These are phyloP conservation scores for Gaeumannomyces sp. DNA, from an alignment of 2,329 filamentous ascomycete species.

Conservation along the genomic window DNA sequence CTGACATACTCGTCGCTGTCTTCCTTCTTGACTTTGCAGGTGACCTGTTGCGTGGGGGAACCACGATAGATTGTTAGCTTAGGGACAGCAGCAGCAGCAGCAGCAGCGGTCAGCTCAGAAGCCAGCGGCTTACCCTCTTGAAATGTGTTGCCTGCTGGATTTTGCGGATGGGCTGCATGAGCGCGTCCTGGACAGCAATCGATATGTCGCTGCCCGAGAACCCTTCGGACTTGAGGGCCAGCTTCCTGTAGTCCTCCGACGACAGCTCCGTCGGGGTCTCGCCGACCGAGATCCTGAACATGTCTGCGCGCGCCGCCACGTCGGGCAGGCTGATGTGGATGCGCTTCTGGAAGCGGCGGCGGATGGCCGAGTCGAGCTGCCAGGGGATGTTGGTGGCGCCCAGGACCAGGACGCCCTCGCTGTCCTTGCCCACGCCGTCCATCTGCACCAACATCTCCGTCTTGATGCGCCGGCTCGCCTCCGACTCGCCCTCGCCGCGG, in stretches of 20 bases:
- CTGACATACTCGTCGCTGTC: constrained; percentile 43
- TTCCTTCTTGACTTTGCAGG: constrained; percentile 12
- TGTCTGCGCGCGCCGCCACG: constrained; percentile 74
- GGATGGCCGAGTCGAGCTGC: constrained; percentile 95
- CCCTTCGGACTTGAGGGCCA: constrained; percentile 80
- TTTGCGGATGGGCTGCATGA: constrained; percentile 96
- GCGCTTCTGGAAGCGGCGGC: constrained; percentile 89
- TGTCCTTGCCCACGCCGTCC: constrained; percentile 97
- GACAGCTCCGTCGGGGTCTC: constrained; percentile 82
- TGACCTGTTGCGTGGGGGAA: neutral
- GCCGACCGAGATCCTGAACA: constrained; percentile 95
- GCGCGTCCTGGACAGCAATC: constrained; percentile 89
- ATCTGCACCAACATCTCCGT: constrained; percentile 98
- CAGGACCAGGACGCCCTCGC: constrained; percentile 85
- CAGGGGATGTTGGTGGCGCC: constrained; percentile 98
- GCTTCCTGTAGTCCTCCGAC: constrained; percentile 67
- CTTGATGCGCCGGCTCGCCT: constrained; percentile 96
- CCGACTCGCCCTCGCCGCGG: constrained; percentile 88
- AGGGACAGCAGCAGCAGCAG: too few relatives aligned
- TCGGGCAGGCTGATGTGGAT: constrained; percentile 95
- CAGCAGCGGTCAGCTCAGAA: neutral
- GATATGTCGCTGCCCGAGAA: constrained; percentile 95
- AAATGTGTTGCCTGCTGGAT: constrained; percentile 98
- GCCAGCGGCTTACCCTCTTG: constrained; percentile 61
- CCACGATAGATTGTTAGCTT: neutral